phyloP scores from a whole-genome alignment of 1,284 basidiomycete genomes.

The Polyporus tsugae region DNA sequence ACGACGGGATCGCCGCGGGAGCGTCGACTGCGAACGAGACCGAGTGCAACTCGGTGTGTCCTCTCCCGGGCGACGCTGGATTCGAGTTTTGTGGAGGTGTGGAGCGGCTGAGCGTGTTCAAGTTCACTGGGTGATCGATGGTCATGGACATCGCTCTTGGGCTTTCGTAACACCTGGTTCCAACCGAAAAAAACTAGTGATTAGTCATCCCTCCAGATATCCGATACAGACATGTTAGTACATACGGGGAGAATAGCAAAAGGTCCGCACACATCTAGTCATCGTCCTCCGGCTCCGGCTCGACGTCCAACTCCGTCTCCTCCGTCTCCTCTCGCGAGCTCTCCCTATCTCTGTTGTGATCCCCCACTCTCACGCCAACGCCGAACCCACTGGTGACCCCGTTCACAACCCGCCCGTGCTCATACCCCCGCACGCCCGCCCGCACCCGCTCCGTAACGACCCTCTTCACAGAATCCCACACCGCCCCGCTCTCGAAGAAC shows the following conservation, averaged over 20 bases:
- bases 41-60: slow-evolving; percentile 31
- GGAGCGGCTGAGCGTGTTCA: slow-evolving; percentile 26
- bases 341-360: neutral
- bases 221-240: neutral
- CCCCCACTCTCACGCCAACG: neutral
- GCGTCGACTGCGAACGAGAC: slow-evolving; percentile 19
- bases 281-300: slow-evolving; percentile 15
- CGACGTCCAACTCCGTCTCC: slow-evolving; percentile 17
- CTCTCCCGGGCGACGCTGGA: slow-evolving; percentile 29
- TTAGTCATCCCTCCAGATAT: neutral
- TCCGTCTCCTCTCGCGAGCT: slow-evolving; percentile 22
- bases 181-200: neutral
- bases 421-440: slow-evolving; percentile 19
- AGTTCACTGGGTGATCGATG: slow-evolving; percentile 15
- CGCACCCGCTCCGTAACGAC: slow-evolving; percentile 37
- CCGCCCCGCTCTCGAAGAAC: slow-evolving; percentile 64
- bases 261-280: neutral
- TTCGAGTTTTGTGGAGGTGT: slow-evolving; percentile 34
- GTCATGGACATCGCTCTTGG: neutral
- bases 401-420: slow-evolving; percentile 8
- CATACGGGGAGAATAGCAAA: neutral
- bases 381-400: neutral
- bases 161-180: neutral
- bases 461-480: slow-evolving; percentile 47
- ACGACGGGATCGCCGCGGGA: slow-evolving; percentile 8